These are phyloP conservation scores for Arthrinium phaeospermum DNA, from an alignment of 2,329 filamentous ascomycete genomes.

Conservation along the genomic window DNA sequence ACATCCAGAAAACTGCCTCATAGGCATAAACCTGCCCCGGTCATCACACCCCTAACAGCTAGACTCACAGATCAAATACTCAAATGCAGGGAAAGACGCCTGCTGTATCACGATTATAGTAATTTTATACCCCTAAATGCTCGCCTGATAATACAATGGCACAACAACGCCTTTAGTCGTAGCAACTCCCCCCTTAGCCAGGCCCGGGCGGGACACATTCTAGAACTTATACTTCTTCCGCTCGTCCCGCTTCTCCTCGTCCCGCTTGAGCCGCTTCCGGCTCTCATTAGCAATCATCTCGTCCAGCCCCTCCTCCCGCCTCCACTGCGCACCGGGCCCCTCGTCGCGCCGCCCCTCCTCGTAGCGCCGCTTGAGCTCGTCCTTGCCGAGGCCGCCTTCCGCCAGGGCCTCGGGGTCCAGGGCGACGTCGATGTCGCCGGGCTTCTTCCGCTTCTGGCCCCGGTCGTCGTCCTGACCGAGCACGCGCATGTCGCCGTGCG, in stretches of 20 bases:
- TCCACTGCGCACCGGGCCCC: constrained; percentile 71
- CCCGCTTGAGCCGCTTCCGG: constrained; percentile 86
- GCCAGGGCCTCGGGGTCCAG: constrained; percentile 84
- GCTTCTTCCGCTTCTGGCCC: constrained; percentile 87
- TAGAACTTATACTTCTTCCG: constrained; percentile 62
- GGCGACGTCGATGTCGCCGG: constrained; percentile 91
- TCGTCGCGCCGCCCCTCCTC: constrained; percentile 73
- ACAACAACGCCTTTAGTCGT: not conserved
- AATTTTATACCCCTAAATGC: constrained; percentile 6
- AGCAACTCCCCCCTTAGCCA: not conserved
- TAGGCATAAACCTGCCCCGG: not conserved
- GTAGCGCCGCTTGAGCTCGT: constrained; percentile 80
- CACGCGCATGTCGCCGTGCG: constrained; percentile 63
- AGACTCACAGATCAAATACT: not conserved
- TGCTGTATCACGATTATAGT: not conserved
- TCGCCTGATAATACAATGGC: constrained; percentile 12
- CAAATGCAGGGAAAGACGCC: not conserved
- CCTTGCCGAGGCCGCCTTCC: constrained; percentile 78
- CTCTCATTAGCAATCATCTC: constrained; percentile 96
- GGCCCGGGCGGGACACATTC: not conserved
- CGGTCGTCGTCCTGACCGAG: constrained; percentile 80
- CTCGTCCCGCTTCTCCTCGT: constrained; percentile 77
- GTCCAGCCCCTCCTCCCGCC: constrained; percentile 84
- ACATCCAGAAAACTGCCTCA: not conserved
- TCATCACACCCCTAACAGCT: not conserved